Conservation (phyloP, 139 green algal species). For the Tetradesmus lagerheimii region DNA sequence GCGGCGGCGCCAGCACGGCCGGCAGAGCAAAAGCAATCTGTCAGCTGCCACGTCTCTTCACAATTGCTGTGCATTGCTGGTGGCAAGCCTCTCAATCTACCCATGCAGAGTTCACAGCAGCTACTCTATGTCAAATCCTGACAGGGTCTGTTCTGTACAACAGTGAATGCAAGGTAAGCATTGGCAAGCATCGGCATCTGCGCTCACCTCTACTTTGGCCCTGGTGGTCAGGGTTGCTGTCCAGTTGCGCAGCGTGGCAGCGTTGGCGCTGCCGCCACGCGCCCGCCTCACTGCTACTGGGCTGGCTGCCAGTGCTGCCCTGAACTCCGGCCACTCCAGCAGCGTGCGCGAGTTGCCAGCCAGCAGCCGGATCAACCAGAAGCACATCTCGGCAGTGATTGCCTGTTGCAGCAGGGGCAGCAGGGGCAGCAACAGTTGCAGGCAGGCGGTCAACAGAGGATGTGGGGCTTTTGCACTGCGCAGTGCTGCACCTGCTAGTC, state of each 20-base stretch:
- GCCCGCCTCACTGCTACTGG: not conserved
- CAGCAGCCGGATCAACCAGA: conserved; percentile 14
- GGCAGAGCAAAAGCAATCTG: too few relatives aligned
- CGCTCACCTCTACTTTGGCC: conserved; percentile 11
- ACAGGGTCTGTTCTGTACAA: too few relatives aligned
- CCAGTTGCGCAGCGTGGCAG: not conserved
- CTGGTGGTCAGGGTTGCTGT: not conserved
- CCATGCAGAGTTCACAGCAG: not conserved
- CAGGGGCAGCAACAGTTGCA: not conserved
- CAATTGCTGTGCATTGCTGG: not conserved
- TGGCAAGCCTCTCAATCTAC: too few relatives aligned
- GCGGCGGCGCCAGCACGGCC: too few relatives aligned
- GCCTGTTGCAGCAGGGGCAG: not conserved
- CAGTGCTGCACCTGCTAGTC: too few relatives aligned
- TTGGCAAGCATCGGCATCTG: too few relatives aligned
- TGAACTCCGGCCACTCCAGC: conserved; percentile 16
- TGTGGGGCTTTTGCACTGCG: too few relatives aligned
- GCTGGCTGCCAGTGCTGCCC: not conserved
- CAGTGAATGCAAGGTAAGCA: not conserved
- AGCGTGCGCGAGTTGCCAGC: not conserved
- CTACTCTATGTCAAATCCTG: too few relatives aligned
- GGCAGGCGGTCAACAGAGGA: too few relatives aligned
- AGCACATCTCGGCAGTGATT: conserved; percentile 22
- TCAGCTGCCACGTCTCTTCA: too few relatives aligned
- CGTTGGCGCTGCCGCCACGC: not conserved